These are phyloP conservation scores for Botrytis aclada DNA, from an alignment of 2,329 filamentous ascomycete species.

Conservation along the genomic window DNA sequence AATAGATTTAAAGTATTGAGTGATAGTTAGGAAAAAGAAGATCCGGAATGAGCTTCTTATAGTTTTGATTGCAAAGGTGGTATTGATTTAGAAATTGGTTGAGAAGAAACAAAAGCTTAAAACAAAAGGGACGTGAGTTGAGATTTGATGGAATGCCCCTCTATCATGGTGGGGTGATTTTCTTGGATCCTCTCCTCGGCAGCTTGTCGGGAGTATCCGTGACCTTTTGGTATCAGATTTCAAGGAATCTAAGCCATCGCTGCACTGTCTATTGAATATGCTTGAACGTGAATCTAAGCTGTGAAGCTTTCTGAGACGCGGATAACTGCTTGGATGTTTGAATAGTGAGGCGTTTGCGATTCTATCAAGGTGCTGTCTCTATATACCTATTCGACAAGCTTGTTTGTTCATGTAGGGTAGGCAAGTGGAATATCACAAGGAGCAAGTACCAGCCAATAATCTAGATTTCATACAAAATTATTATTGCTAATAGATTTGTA, in stretches of 20 bases:
- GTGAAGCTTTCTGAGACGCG: not conserved
- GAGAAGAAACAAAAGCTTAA: slow-evolving; percentile 21
- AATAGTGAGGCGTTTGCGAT: not conserved
- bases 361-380: not conserved
- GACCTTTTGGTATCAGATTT: slow-evolving; percentile 11
- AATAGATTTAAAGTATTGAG: slow-evolving; percentile 9
- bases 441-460: not conserved
- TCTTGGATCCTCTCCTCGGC: slow-evolving; percentile 10
- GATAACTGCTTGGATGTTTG: not conserved
- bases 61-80: not conserved
- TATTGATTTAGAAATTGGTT: slow-evolving; percentile 9
- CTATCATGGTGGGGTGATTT: slow-evolving; percentile 29
- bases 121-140: slow-evolving; percentile 26
- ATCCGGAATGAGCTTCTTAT: not conserved
- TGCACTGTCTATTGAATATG: not conserved
- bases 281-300: not conserved
- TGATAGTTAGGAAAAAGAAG: not conserved
- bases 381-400: too few species aligned
- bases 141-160: slow-evolving; percentile 26
- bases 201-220: slow-evolving; percentile 11
- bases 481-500: not conserved
- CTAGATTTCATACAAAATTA: not conserved
- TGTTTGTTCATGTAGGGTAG: not conserved
- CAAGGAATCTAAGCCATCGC: not conserved
- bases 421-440: not conserved